These are phyloP conservation scores for Nitzschia putrida DNA, from an alignment of 108 stramenopile species.

Conservation along the genomic window DNA sequence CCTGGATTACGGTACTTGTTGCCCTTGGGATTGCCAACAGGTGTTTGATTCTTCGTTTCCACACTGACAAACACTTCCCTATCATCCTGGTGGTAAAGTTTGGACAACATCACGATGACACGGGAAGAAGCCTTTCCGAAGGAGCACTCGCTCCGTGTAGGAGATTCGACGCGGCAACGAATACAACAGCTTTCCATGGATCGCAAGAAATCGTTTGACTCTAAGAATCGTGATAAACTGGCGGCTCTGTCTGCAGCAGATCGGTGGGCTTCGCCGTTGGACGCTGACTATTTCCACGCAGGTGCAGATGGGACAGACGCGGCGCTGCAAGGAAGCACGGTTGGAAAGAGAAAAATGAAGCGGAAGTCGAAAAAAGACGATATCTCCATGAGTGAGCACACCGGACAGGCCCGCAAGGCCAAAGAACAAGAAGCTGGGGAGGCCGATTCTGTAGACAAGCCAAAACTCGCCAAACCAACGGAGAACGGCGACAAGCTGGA, in stretches of 20 bases:
- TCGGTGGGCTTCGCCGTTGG: background rate
- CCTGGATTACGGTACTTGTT: no score
- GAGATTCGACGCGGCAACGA: conserved; percentile 6
- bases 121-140: conserved; percentile 3
- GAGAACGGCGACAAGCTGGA: conserved; percentile 2
- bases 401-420: conserved; percentile 5
- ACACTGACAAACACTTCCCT: no score
- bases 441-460: background rate
- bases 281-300: background rate
- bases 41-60: no score
- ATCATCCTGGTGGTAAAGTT: background rate
- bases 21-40: no score
- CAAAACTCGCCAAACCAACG: background rate
- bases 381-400: conserved; percentile 14
- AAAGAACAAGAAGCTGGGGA: background rate
- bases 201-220: conserved; percentile 8
- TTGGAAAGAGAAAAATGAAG: background rate
- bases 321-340: background rate
- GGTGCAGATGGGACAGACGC: background rate
- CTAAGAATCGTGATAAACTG: background rate
- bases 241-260: conserved; percentile 10
- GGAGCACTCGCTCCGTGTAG: conserved; percentile 1
- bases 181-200: conserved; percentile 9
- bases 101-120: background rate
- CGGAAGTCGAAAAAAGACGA: background rate